phyloP scores from a whole-genome alignment of 371 early-diverging fungal genomes.

The Mucor mucedo region DNA sequence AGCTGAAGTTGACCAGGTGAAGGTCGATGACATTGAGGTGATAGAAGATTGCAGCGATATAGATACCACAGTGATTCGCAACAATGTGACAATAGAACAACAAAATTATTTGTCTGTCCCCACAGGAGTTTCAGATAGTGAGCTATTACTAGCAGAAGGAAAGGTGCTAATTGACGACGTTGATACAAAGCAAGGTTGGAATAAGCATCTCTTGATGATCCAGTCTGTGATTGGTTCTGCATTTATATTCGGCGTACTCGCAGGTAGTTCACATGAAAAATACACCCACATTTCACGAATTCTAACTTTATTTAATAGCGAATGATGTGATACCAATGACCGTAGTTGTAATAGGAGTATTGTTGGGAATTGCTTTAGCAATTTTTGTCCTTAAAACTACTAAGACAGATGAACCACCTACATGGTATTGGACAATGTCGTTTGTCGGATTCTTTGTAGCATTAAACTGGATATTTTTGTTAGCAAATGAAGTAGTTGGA shows the following conservation, averaged over 20 bases:
- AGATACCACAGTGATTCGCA: not conserved
- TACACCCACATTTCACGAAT: not conserved
- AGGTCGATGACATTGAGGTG: conserved; percentile 42
- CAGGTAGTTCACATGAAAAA: conserved; percentile 24
- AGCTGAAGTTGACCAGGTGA: conserved; percentile 49
- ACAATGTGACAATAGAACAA: not conserved
- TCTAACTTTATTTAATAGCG: conserved; percentile 12
- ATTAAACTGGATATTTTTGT: conserved; percentile 79
- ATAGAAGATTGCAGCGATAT: conserved; percentile 1
- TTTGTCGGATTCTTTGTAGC: conserved; percentile 75
- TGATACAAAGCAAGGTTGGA: conserved; percentile 40
- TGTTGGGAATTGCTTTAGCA: conserved; percentile 29
- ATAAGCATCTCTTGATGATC: conserved; percentile 43
- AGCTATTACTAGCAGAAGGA: not conserved
- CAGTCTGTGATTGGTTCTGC: conserved; percentile 44
- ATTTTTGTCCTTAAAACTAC: conserved; percentile 29
- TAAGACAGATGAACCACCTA: conserved; percentile 34
- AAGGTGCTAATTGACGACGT: conserved; percentile 13
- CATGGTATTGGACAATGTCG: conserved; percentile 56
- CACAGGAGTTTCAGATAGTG: not conserved
- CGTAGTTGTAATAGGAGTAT: conserved; percentile 26
- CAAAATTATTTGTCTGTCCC: conserved; percentile 33
- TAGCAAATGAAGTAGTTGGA: conserved; percentile 83
- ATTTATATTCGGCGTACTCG: conserved; percentile 39
- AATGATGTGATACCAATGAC: conserved; percentile 31